Evolutionary conservation across 768 basidiomycete species (phyloP), one percentile per base, ranked within the genome.

Genomic region (Boletus sp.): DNA sequence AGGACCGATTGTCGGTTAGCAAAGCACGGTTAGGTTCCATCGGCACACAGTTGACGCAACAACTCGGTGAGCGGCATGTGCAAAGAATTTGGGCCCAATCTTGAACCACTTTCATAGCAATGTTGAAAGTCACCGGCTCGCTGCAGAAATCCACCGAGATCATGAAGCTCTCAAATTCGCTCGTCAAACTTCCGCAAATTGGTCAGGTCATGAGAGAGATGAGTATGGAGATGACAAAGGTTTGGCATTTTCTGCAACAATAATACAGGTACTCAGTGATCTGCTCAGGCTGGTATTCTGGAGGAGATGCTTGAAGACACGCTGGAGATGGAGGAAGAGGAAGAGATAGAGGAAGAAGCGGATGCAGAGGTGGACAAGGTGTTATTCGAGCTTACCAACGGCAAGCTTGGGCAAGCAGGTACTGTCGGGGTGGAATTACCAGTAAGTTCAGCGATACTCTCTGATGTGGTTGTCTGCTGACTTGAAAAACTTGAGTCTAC

Each of bases 171-270:
- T 95, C 94, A n/a, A 98, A 96, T 74, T 75, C 87, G 27, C 80
- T 98, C 44, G 77, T 98, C 60, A 94, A 86, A 64, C 79, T 99
- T 15, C 97, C 97, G 17, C 93, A 98, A 70, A 83, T 98, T 45
- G 89, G 87, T 72, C 87, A 84, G 58, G 82, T 83, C 1, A 99
- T 99, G 97, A 83, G 93, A 34, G 90, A 97, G 66, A 95, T 99
- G 93, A 93, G 89, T 63, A 93, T 95, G 88, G 97, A 99, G 73
- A 98, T 98, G 97, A 98, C 91, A 57, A 98, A 98, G 83, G 96
- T 88, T 60, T 38, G 77, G 50, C 37, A 13, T 9, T 38, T 45
- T 45, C n/a, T 43, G n/a, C 34, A 17, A 47, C 38, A 11, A 42
- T 32, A 9, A 33, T 34, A 37, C 29, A 34, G 19, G 33, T 39